Percentiles rank a stretch among this genome's conserved stretches.
Conservation (phyloP, 306 rosid genomes). For the Fagus sylvatica region DNA sequence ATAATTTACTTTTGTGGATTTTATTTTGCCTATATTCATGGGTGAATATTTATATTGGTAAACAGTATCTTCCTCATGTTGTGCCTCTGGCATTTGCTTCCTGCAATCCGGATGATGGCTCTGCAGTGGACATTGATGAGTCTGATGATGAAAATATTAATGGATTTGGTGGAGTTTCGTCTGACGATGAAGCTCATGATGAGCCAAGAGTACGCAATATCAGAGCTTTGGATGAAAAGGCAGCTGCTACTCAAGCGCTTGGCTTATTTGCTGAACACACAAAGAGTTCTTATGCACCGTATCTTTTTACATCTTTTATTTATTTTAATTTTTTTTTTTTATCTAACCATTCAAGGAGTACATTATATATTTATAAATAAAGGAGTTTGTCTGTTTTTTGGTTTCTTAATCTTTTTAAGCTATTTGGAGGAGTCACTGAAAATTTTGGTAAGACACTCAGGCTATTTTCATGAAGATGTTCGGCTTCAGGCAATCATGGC, state of each 20-base stretch:
- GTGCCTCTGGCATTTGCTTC: conserved; percentile 90
- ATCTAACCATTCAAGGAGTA: conserved; percentile 5
- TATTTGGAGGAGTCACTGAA: conserved; percentile 92
- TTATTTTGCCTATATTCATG: conserved; percentile 32
- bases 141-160: conserved; percentile 70
- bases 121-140: conserved; percentile 90
- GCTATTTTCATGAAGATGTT: conserved; percentile 97
- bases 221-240: conserved; percentile 97
- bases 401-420: conserved; percentile 57
- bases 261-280: conserved; percentile 95
- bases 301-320: conserved; percentile 45
- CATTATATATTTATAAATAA: background rate
- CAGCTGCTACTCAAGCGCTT: conserved; percentile 99
- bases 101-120: conserved; percentile 98
- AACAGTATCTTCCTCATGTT: conserved; percentile 97
- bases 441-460: conserved; percentile 73
- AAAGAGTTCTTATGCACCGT: conserved; percentile 81
- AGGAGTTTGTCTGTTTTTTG: background rate
- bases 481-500: conserved; percentile 90
- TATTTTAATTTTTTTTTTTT: background rate
- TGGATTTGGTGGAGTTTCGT: conserved; percentile 98
- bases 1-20: conserved; percentile 21
- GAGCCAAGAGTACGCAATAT: conserved; percentile 96
- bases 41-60: conserved; percentile 27
- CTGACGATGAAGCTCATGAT: conserved; percentile 96